Base-by-base conservation (phyloP, 495 filamentous ascomycete genomes). In the Lophiotrema nucula region DNA sequence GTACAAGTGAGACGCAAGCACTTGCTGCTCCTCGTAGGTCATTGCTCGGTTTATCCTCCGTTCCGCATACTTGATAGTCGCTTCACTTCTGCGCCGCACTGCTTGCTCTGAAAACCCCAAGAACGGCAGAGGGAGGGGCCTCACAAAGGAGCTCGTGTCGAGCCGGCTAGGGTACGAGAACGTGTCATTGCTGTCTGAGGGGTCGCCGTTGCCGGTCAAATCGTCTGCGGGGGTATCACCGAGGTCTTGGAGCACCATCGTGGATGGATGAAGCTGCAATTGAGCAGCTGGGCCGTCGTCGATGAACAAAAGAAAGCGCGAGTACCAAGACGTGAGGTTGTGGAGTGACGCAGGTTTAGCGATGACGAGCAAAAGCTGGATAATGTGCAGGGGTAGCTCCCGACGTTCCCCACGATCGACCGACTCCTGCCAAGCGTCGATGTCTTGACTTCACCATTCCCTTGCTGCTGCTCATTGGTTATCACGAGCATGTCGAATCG, bases 81-180 rank as follows among this genome's bases (percentile, higher is more conserved):
- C 11, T 16, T 56, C 45, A 21, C 49, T 50, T 25, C 25, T 47
- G 25, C 16, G 31, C n/a, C 33, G 46, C 8, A 47, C n/a, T n/a
- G n/a, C n/a, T n/a, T n/a, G n/a, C n/a, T n/a, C n/a, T n/a, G n/a
- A n/a, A n/a, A n/a, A n/a, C n/a, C n/a, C n/a, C n/a, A n/a, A n/a
- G n/a, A n/a, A n/a, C n/a, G 56, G 64, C 1, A 56, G 13, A 19
- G 64, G 64, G n/a, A 60, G 16, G 16, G 63, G 63, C 39, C 55
- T 19, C 13, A 53, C 25, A 16, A 62, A 24, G 5, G 18, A 5
- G 37, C 42, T 54, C 19, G 35, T 6, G 22, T 62, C 58, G 23
- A 52, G 28, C 15, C 13, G 22, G 27, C 62, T 22, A 19, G 12
- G 10, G 39, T 8, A 22, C 13, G 52, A 38, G 35, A 25, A 45